Conservation (phyloP, 1,139 yeast genomes). For the Hemisphaericaspora xylofermentans region DNA sequence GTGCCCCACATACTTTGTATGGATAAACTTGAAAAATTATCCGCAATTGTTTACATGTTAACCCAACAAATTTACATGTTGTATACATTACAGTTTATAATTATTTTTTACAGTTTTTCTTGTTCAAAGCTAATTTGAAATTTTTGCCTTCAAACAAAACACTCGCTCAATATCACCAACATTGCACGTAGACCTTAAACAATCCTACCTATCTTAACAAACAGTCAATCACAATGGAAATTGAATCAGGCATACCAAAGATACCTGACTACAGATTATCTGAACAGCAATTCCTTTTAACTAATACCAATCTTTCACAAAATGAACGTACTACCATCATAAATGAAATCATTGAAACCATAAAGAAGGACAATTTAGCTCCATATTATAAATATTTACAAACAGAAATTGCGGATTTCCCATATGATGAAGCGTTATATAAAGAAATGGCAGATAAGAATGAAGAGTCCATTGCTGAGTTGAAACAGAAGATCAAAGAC, state of each 20-base stretch:
- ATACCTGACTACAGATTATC: slow-evolving; percentile 82
- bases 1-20: slow-evolving; percentile 5
- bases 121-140: too few species aligned
- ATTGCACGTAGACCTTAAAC: too few species aligned
- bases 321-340: slow-evolving; percentile 38
- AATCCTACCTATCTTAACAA: too few species aligned
- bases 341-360: slow-evolving; percentile 48
- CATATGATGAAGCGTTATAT: slow-evolving; percentile 62
- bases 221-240: slow-evolving; percentile 30
- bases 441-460: slow-evolving; percentile 52
- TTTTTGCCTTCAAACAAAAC: slow-evolving; percentile 4
- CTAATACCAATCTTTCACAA: slow-evolving; percentile 29
- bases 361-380: slow-evolving; percentile 66
- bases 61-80: too few species aligned
- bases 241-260: slow-evolving; percentile 51
- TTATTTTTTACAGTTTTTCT: background rate
- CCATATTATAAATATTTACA: slow-evolving; percentile 80
- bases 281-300: slow-evolving; percentile 69
- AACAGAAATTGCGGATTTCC: slow-evolving; percentile 45
- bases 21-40: background rate
- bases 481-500: slow-evolving; percentile 64
- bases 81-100: background rate
- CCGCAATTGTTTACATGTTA: background rate
- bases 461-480: slow-evolving; percentile 50
- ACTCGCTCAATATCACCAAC: background rate